A percentile compares a stretch with the other conserved stretches of the same genome.
phyloP scores from a whole-genome alignment of 176 grass and related monocot genomes.

The Oropetium thomaeum region DNA sequence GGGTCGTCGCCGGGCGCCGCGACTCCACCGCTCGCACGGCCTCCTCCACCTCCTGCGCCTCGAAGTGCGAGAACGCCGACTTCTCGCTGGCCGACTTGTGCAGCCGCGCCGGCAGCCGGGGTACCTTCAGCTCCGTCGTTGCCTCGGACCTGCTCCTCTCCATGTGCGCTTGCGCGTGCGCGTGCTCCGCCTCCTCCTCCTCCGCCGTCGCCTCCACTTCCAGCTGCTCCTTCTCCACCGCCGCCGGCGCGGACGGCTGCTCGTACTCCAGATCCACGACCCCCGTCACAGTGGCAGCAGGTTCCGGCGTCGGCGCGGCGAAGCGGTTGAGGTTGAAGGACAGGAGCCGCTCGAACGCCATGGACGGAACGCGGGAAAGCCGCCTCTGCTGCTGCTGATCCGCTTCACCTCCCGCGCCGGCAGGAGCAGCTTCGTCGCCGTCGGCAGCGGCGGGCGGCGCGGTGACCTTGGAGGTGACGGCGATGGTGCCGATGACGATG shows the following conservation, averaged over 20 bases:
- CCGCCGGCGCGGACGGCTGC: not conserved
- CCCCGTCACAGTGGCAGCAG: not conserved
- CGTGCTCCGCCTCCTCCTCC: not conserved
- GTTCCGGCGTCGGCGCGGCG: slow-evolving; percentile 4
- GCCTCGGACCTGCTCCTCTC: slow-evolving; percentile 61
- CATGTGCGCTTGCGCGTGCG: slow-evolving; percentile 22
- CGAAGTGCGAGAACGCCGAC: slow-evolving; percentile 75
- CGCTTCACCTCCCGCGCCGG: not conserved
- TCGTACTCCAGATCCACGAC: slow-evolving; percentile 35
- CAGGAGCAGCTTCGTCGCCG: not conserved
- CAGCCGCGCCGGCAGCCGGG: slow-evolving; percentile 44
- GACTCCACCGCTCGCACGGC: not conserved
- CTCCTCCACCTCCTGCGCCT: slow-evolving; percentile 36
- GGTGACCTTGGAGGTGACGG: slow-evolving; percentile 63
- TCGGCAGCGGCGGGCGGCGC: not conserved
- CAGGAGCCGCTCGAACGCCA: slow-evolving; percentile 64
- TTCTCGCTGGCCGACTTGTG: slow-evolving; percentile 81
- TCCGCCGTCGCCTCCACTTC: not conserved
- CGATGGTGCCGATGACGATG: slow-evolving; percentile 96
- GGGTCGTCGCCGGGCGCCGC: slow-evolving; percentile 29
- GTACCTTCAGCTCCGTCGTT: slow-evolving; percentile 21
- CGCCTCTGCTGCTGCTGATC: not conserved
- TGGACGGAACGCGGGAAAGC: slow-evolving; percentile 58
- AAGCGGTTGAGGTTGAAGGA: slow-evolving; percentile 64
- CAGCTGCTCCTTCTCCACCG: slow-evolving; percentile 2